Conservation (phyloP, 1,139 yeast species). For the Pichia sp. region DNA sequence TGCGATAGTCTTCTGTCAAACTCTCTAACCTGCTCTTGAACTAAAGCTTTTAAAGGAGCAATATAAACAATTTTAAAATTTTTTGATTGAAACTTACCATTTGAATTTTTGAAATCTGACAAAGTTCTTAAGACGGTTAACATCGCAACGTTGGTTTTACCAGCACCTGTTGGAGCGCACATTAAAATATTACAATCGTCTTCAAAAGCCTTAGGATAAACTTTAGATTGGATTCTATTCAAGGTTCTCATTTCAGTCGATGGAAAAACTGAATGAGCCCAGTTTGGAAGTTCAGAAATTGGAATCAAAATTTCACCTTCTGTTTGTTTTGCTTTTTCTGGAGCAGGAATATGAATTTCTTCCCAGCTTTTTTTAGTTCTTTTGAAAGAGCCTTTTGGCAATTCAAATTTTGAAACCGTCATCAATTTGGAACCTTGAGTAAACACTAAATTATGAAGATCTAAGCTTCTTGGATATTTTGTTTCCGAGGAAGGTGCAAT, state of each 20-base stretch:
- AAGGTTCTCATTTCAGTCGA: constrained; percentile 56
- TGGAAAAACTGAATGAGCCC: constrained; percentile 81
- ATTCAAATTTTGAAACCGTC: constrained; percentile 58
- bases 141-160: constrained; percentile 95
- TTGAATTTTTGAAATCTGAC: constrained; percentile 44
- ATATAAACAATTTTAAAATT: constrained; percentile 79
- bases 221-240: constrained; percentile 79
- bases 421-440: constrained; percentile 69
- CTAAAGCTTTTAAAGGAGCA: constrained; percentile 93
- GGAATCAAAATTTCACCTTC: constrained; percentile 50
- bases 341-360: constrained; percentile 84
- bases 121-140: constrained; percentile 63
- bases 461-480: constrained; percentile 48
- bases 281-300: constrained; percentile 62
- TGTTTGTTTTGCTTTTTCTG: constrained; percentile 35
- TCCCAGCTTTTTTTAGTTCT: constrained; percentile 71
- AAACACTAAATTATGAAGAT: constrained; percentile 57
- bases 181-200: constrained; percentile 67
- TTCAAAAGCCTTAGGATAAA: constrained; percentile 69
- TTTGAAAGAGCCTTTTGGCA: constrained; percentile 83
- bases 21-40: constrained; percentile 90
- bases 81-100: constrained; percentile 46
- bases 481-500: constrained; percentile 3
- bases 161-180: constrained; percentile 99
- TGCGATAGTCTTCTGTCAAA: constrained; percentile 64